These are phyloP conservation scores for Fennellomyces sp. DNA, from an alignment of 371 early-diverging fungal genomes.

Conservation along the genomic window DNA sequence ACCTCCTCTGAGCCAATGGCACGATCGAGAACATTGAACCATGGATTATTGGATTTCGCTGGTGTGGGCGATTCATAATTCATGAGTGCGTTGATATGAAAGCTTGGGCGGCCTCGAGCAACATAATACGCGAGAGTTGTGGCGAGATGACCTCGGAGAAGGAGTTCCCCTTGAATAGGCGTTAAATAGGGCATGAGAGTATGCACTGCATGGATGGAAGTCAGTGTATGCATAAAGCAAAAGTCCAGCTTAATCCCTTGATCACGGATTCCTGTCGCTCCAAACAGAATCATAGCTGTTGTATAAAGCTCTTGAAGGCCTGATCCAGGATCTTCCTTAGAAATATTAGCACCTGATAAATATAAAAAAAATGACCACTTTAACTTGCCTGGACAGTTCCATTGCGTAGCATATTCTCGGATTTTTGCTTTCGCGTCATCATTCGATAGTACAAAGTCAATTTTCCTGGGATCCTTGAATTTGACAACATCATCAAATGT, in stretches of 20 bases:
- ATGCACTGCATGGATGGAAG: slow-evolving; percentile 53
- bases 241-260: slow-evolving; percentile 35
- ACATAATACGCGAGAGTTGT: slow-evolving; percentile 34
- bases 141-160: slow-evolving; percentile 41
- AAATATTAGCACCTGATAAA: slow-evolving; percentile 6
- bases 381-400: slow-evolving; percentile 27
- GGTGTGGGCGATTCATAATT: slow-evolving; percentile 17
- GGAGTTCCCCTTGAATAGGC: slow-evolving; percentile 31
- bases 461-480: neutral
- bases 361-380: neutral
- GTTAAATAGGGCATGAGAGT: slow-evolving; percentile 24
- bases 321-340: slow-evolving; percentile 28
- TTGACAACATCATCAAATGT: slow-evolving; percentile 6
- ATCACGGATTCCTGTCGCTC: slow-evolving; percentile 30
- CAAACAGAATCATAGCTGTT: slow-evolving; percentile 18
- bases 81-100: slow-evolving; percentile 31
- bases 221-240: slow-evolving; percentile 55
- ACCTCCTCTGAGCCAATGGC: slow-evolving; percentile 45
- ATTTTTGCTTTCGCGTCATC: slow-evolving; percentile 20
- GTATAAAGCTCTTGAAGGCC: slow-evolving; percentile 32
- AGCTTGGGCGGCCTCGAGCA: slow-evolving; percentile 35
- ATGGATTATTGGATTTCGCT: slow-evolving; percentile 30
- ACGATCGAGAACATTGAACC: slow-evolving; percentile 42
- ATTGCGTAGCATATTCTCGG: slow-evolving; percentile 25
- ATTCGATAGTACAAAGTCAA: neutral